Percentiles rank a stretch among this genome's conserved stretches.
Evolutionary conservation across 2,329 filamentous ascomycete genomes (phyloP).

Genomic region (Alternaria dauci): DNA sequence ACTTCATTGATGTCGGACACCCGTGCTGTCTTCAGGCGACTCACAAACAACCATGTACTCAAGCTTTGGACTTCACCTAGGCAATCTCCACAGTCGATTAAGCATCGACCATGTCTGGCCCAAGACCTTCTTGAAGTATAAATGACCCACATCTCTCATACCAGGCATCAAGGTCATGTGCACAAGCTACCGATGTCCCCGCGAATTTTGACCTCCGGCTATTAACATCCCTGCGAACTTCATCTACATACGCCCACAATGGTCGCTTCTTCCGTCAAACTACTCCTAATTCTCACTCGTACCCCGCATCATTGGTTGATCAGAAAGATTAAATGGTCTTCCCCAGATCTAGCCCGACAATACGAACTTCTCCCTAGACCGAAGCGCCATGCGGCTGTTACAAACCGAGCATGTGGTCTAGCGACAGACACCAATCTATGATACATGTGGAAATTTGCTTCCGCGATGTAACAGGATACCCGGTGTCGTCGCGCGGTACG

Average conservation of each 20-base stretch:
- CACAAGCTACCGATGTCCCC: constrained; percentile 28
- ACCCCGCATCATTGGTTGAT: not conserved
- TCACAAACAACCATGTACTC: not conserved
- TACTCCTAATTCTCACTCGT: constrained; percentile 15
- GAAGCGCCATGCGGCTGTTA: constrained; percentile 15
- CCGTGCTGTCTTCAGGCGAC: not conserved
- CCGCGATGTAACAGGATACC: constrained; percentile 15
- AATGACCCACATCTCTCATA: constrained; percentile 25
- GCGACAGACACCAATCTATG: not conserved
- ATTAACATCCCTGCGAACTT: constrained; percentile 36
- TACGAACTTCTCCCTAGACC: constrained; percentile 25
- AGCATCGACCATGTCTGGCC: constrained; percentile 13
- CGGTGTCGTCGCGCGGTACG: constrained; percentile 15
- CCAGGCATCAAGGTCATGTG: constrained; percentile 11
- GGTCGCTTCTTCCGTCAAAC: constrained; percentile 31
- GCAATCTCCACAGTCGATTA: constrained; percentile 10
- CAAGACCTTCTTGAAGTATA: constrained; percentile 7
- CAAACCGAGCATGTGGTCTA: constrained; percentile 17
- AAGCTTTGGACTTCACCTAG: constrained; percentile 8
- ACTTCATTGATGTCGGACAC: not conserved
- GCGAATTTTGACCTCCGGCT: constrained; percentile 30
- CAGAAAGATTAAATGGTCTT: constrained; percentile 8
- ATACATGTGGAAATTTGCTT: constrained; percentile 7
- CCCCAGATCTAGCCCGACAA: constrained; percentile 14
- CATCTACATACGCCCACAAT: constrained; percentile 31